These are phyloP conservation scores for Dothiorella sarmentorum DNA, from an alignment of 2,329 filamentous ascomycete species.

Conservation along the genomic window DNA sequence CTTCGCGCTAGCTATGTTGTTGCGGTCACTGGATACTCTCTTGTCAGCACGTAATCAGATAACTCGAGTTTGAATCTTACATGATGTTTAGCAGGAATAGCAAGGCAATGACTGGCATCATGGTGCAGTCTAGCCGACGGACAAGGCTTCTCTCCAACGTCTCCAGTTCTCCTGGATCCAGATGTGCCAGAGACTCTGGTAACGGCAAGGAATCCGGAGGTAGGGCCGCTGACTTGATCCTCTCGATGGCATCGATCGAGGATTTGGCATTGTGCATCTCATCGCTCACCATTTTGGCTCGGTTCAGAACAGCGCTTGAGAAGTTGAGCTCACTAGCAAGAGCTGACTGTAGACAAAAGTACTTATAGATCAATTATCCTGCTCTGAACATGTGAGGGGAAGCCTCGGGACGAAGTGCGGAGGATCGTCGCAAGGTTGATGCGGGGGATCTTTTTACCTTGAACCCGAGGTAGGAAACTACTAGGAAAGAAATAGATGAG, in stretches of 20 bases:
- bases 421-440: neutral
- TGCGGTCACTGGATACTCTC: neutral
- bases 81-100: slow-evolving; percentile 18
- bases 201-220: neutral
- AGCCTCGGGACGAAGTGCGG: slow-evolving; percentile 2
- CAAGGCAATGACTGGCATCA: slow-evolving; percentile 15
- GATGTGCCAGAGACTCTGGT: neutral
- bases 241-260: neutral
- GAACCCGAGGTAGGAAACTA: no score
- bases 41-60: neutral
- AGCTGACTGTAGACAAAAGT: neutral
- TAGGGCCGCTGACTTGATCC: neutral
- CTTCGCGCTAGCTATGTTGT: slow-evolving; percentile 36
- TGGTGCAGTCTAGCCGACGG: slow-evolving; percentile 11
- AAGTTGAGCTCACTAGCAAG: neutral
- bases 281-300: neutral
- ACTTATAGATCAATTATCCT: no score
- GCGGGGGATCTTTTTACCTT: neutral
- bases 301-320: no score
- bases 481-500: no score
- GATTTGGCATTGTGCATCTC: neutral
- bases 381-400: no score
- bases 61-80: neutral
- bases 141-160: slow-evolving; percentile 22
- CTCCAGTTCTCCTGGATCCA: neutral